Evolutionary conservation across 495 filamentous ascomycete species (phyloP).

Genomic region (Aspergillus affinis): DNA sequence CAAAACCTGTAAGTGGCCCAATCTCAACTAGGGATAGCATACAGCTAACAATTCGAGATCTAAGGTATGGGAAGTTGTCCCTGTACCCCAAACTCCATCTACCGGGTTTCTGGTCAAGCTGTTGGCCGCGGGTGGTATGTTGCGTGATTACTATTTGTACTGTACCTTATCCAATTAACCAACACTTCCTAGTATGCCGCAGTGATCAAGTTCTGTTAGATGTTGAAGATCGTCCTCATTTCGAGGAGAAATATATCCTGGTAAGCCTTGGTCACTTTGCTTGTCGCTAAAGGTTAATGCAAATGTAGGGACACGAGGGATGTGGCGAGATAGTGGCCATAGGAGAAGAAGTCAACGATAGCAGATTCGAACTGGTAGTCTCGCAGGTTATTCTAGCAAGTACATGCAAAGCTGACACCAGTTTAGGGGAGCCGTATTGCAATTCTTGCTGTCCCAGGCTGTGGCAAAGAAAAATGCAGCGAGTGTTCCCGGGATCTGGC

Average conservation of each 20-base stretch:
- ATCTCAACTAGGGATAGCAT: background rate
- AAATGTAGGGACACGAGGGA: constrained; percentile 24
- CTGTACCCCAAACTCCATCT: constrained; percentile 13
- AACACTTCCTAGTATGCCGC: constrained; percentile 16
- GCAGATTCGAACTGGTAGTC: constrained; percentile 14
- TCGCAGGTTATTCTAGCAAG: background rate
- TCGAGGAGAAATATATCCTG: constrained; percentile 25
- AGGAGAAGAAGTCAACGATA: constrained; percentile 16
- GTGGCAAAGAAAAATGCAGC: constrained; percentile 16
- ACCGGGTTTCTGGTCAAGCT: constrained; percentile 20
- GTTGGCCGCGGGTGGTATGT: constrained; percentile 22
- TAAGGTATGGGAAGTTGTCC: constrained; percentile 22
- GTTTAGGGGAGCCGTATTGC: constrained; percentile 18
- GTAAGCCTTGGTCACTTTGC: background rate
- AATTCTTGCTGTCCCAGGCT: constrained; percentile 23
- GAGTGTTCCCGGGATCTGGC: constrained; percentile 23
- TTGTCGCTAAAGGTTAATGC: background rate
- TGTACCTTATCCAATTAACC: too few species aligned
- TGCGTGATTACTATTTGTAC: background rate
- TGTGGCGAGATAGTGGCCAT: constrained; percentile 25
- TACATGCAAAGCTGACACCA: background rate
- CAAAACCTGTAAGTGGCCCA: constrained; percentile 9
- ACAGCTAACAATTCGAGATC: background rate
- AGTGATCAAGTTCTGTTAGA: constrained; percentile 25
- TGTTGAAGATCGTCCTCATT: constrained; percentile 23